Percentiles rank a stretch among this genome's conserved stretches.
phyloP scores from a whole-genome alignment of 2,329 filamentous ascomycete species.

The Phialophora tarda region DNA sequence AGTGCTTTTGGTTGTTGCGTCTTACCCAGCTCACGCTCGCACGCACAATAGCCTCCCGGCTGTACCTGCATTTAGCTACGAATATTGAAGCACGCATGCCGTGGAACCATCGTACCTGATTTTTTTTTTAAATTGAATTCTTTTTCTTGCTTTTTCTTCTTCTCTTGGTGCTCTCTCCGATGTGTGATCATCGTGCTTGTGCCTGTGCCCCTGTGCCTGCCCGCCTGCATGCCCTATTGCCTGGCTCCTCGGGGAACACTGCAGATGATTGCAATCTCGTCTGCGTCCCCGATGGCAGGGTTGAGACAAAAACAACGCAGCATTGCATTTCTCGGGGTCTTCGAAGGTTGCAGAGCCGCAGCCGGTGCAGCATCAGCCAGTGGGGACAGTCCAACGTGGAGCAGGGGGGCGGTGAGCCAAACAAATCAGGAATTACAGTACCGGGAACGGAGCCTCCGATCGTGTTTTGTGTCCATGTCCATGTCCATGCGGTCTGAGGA shows the following conservation, averaged over 20 bases:
- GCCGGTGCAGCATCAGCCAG: not conserved
- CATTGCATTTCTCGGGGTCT: not conserved
- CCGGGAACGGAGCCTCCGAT: not conserved
- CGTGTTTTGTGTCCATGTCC: not conserved
- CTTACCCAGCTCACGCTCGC: not conserved
- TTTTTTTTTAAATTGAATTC: not conserved
- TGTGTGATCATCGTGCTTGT: not conserved
- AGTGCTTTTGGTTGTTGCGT: not conserved
- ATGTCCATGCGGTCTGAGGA: not conserved
- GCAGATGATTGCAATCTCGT: slow-evolving; percentile 1
- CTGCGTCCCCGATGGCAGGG: not conserved
- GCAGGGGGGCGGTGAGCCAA: too few species aligned
- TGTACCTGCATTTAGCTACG: not conserved
- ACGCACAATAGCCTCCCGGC: not conserved
- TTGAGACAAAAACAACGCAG: not conserved
- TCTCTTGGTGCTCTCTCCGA: not conserved
- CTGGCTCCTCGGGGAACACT: not conserved
- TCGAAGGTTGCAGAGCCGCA: not conserved
- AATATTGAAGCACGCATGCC: not conserved
- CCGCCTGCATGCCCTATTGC: not conserved
- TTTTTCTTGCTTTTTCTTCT: not conserved
- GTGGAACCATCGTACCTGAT: not conserved
- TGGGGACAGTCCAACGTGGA: too few species aligned
- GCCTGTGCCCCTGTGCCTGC: not conserved
- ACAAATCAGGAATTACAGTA: too few species aligned